Conservation (phyloP, 1,284 basidiomycete genomes). For the Moesziomyces antarcticus region DNA sequence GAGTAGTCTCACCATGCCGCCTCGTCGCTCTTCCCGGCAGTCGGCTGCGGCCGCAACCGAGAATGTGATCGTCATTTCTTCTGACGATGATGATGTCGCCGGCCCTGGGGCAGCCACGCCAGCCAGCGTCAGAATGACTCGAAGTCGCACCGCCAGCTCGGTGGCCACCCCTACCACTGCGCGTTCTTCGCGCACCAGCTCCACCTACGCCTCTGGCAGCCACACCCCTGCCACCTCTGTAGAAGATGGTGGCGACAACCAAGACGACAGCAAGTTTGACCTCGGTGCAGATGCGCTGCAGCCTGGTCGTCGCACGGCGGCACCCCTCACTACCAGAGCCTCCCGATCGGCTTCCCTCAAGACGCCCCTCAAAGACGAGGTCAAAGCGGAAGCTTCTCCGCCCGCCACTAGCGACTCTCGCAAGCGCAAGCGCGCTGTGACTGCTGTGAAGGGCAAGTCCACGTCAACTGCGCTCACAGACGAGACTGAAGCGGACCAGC, state of each 20-base stretch:
- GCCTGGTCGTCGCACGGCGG: constrained; percentile 5
- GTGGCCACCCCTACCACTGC: constrained; percentile 26
- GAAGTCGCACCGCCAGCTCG: constrained; percentile 23
- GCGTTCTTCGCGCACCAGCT: constrained; percentile 38
- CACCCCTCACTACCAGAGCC: constrained; percentile 3
- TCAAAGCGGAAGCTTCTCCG: neutral
- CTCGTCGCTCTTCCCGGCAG: constrained; percentile 32
- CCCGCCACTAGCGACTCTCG: constrained; percentile 6
- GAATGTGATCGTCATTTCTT: constrained; percentile 31
- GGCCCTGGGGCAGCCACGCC: constrained; percentile 1
- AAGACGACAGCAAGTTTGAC: constrained; percentile 13
- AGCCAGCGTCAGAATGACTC: neutral
- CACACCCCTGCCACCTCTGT: constrained; percentile 50
- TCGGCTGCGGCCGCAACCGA: constrained; percentile 15
- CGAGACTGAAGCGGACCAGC: constrained; percentile 5
- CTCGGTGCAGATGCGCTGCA: neutral
- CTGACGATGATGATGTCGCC: constrained; percentile 18
- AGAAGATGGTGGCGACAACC: constrained; percentile 27
- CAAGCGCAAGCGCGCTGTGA: constrained; percentile 21
- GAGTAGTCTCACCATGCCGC: constrained; percentile 16
- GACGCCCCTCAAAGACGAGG: constrained; percentile 1
- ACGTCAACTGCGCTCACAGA: constrained; percentile 7
- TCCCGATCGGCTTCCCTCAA: constrained; percentile 28
- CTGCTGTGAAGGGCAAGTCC: neutral
- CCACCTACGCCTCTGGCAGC: constrained; percentile 37